These are phyloP conservation scores for Termitomyces sp. DNA, from an alignment of 768 basidiomycete species.

Conservation along the genomic window DNA sequence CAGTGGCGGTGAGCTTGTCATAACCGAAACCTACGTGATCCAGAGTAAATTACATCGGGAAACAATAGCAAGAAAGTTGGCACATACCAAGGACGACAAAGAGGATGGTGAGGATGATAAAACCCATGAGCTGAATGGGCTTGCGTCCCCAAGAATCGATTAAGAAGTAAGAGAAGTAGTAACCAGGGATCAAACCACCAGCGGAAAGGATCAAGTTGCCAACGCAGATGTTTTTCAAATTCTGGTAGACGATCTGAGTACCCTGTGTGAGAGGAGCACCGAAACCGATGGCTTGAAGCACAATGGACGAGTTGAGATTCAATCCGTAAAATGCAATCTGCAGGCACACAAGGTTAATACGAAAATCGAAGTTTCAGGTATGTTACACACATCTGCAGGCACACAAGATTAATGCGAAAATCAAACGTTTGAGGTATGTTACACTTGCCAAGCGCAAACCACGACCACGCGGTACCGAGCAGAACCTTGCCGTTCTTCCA, in stretches of 20 bases:
- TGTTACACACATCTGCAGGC: constrained; percentile 54
- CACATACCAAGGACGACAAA: constrained; percentile 67
- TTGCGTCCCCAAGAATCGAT: constrained; percentile 82
- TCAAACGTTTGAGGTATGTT: neutral
- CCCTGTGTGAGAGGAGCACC: constrained; percentile 41
- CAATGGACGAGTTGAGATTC: constrained; percentile 77
- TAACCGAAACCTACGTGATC: constrained; percentile 58
- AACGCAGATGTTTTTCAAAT: constrained; percentile 59
- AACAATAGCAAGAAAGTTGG: neutral
- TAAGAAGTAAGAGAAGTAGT: constrained; percentile 61
- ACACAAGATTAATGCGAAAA: neutral
- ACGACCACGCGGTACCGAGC: constrained; percentile 75
- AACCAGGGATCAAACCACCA: constrained; percentile 82
- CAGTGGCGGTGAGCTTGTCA: constrained; percentile 47
- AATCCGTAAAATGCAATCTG: constrained; percentile 88
- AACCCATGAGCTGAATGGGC: constrained; percentile 80
- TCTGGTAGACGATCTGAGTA: constrained; percentile 45
- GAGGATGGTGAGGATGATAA: constrained; percentile 58
- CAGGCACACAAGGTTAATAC: constrained; percentile 1
- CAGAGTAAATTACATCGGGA: neutral
- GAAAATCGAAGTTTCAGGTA: neutral
- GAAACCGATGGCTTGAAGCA: constrained; percentile 74
- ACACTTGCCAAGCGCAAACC: constrained; percentile 84
- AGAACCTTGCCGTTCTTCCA: constrained; percentile 81
- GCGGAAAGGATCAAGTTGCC: constrained; percentile 76